Conservation (phyloP, 352 stramenopile species). For the Phytophthora litchii region DNA sequence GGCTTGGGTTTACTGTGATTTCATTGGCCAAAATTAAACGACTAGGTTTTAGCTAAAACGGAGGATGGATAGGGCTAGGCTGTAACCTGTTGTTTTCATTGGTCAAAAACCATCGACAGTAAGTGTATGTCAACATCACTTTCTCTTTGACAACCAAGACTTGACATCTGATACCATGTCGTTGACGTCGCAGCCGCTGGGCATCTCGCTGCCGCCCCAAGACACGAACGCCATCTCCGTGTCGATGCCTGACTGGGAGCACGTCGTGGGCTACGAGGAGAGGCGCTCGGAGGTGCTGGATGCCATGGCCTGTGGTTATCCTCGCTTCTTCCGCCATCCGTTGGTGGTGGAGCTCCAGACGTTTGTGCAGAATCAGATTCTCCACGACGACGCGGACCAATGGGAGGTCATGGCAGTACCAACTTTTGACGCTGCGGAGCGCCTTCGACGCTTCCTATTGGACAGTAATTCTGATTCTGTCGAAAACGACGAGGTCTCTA, state of each 20-base stretch:
- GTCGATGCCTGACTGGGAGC: constrained; percentile 78
- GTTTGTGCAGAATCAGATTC: constrained; percentile 36
- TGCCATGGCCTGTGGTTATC: constrained; percentile 90
- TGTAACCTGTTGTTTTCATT: too few relatives aligned
- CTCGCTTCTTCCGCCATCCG: constrained; percentile 93
- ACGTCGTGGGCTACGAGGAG: constrained; percentile 94
- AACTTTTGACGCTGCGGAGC: constrained; percentile 55
- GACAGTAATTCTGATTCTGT: constrained; percentile 36
- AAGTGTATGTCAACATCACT: too few relatives aligned
- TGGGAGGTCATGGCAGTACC: constrained; percentile 61
- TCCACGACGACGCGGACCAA: constrained; percentile 8
- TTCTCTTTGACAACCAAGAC: too few relatives aligned
- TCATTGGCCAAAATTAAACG: too few relatives aligned
- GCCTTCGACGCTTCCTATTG: constrained; percentile 77
- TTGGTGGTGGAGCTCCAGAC: constrained; percentile 74
- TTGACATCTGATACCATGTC: constrained; percentile 9
- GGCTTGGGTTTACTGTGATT: too few relatives aligned
- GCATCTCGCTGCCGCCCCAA: constrained; percentile 70
- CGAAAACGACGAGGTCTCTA: constrained; percentile 33
- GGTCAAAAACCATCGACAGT: too few relatives aligned
- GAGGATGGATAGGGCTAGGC: too few relatives aligned
- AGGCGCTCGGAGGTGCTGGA: constrained; percentile 62
- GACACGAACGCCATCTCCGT: constrained; percentile 82
- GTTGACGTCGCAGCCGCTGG: constrained; percentile 55
- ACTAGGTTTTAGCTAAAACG: too few relatives aligned